Base-by-base conservation (phyloP, 1,284 basidiomycete species). In the Microbotryum silenes-acaulis region DNA sequence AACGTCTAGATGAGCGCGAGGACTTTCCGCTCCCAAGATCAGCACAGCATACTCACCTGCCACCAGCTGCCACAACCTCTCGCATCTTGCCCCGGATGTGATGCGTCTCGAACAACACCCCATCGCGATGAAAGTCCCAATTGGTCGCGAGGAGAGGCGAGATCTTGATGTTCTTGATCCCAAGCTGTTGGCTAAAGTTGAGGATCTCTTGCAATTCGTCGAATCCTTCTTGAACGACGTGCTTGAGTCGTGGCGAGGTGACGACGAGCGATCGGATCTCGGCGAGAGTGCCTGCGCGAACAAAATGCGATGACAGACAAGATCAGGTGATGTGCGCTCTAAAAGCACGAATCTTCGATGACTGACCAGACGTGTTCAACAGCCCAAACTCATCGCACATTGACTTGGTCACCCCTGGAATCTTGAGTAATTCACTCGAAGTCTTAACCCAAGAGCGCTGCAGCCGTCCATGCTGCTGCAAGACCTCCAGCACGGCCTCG, bases 51-150 rank as follows among this genome's bases (percentile, higher is more conserved):
- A 59, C 71, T 60, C 49, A 76, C 75, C 76, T 69, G 16, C 79
- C 78, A 9, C 79, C 79, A 46, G 75, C 77, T 2, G 78, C 78
- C 2, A 79, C 68, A 0, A 81, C 75, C 37, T 82, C 80, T 10
- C 77, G 74, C 42, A 76, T 76, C 66, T 78, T 79, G 46, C 75
- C 75, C 8, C 62, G 57, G 37, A 73, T 69, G 12, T 76, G 70
- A 14, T 79, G 77, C 25, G 79, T 78, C 56, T 81, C 79, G 69
- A 82, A 81, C 68, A 81, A 77, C 51, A 79, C 74, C 6, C 79
- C 80, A 27, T 78, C 78, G 2, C 75, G 73, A 23, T 81, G 81
- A 64, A 79, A 77, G 66, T 78, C 72, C 60, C 72, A 72, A 50
- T 73, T 74, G 58, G 74, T 71, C 9, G 71, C 68, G 42, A 77